Evolutionary conservation across 371 early-diverging fungal genomes (phyloP).

Genomic region (Saksenaea vasiformis): DNA sequence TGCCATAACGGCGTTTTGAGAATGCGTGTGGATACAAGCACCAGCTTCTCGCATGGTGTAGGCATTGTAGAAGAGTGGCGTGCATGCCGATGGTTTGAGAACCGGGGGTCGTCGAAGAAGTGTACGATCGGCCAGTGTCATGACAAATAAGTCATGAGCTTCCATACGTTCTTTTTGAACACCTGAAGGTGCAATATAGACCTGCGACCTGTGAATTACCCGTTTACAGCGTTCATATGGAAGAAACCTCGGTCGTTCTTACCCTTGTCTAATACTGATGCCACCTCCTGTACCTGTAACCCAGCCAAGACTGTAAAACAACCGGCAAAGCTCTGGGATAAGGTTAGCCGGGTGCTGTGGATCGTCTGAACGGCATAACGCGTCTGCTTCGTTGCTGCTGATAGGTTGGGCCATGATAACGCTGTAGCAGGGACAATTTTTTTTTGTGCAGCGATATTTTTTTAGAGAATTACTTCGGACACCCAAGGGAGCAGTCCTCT

Average conservation of each 20-base stretch:
- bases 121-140: constrained; percentile 61
- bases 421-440: neutral
- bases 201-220: constrained; percentile 54
- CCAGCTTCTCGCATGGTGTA: constrained; percentile 89
- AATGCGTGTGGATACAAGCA: constrained; percentile 97
- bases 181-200: constrained; percentile 93
- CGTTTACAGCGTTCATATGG: neutral
- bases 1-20: constrained; percentile 93
- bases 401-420: neutral
- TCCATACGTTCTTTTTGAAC: constrained; percentile 96
- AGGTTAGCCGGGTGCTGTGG: constrained; percentile 82
- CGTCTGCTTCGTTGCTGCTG: constrained; percentile 26
- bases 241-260: constrained; percentile 17
- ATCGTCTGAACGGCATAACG: constrained; percentile 64
- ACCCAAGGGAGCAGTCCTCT: too few species aligned
- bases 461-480: neutral
- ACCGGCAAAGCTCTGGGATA: constrained; percentile 91
- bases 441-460: too few species aligned
- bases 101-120: constrained; percentile 73
- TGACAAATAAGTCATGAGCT: constrained; percentile 84
- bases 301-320: constrained; percentile 93
- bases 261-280: constrained; percentile 84
- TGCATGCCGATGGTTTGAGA: constrained; percentile 86
- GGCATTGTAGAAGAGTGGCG: constrained; percentile 94
- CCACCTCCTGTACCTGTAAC: constrained; percentile 97